These are phyloP conservation scores for Lichtheimia hyalospora DNA, from an alignment of 371 early-diverging fungal genomes.

Conservation along the genomic window DNA sequence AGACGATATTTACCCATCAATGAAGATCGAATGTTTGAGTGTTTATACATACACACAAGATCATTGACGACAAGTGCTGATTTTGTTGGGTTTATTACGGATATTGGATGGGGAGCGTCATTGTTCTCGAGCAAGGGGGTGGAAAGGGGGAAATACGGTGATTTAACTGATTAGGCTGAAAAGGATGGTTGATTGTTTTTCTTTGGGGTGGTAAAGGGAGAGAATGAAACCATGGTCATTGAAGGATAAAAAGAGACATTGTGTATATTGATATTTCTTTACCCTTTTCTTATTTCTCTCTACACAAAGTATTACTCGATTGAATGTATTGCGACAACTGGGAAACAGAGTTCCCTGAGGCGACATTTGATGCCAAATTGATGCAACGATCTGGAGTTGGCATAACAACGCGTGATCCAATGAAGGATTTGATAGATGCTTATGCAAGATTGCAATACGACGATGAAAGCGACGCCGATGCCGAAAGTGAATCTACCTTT, in stretches of 20 bases:
- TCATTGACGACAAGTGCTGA: too few relatives aligned
- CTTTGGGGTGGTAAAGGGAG: background rate
- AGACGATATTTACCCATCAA: too few relatives aligned
- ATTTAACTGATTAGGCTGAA: too few relatives aligned
- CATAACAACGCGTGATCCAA: conserved; percentile 17
- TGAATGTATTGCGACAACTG: background rate
- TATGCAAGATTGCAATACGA: conserved; percentile 16
- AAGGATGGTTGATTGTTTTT: conserved; percentile 2
- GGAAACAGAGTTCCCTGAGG: background rate
- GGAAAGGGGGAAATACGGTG: too few relatives aligned
- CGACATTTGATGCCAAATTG: background rate
- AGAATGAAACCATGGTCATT: background rate
- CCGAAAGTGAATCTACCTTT: conserved; percentile 27
- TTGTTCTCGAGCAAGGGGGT: too few relatives aligned
- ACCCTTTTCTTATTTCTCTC: conserved; percentile 9
- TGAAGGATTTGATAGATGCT: conserved; percentile 27
- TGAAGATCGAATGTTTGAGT: too few relatives aligned
- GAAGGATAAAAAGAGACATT: conserved; percentile 1
- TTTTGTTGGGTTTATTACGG: too few relatives aligned
- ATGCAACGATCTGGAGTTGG: background rate
- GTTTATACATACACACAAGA: too few relatives aligned
- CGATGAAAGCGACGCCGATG: conserved; percentile 19
- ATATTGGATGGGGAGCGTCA: too few relatives aligned
- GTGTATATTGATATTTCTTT: background rate
- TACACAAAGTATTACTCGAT: background rate